These are phyloP conservation scores for Calonectria hawksworthii DNA, from an alignment of 2,329 filamentous ascomycete genomes.

Conservation along the genomic window DNA sequence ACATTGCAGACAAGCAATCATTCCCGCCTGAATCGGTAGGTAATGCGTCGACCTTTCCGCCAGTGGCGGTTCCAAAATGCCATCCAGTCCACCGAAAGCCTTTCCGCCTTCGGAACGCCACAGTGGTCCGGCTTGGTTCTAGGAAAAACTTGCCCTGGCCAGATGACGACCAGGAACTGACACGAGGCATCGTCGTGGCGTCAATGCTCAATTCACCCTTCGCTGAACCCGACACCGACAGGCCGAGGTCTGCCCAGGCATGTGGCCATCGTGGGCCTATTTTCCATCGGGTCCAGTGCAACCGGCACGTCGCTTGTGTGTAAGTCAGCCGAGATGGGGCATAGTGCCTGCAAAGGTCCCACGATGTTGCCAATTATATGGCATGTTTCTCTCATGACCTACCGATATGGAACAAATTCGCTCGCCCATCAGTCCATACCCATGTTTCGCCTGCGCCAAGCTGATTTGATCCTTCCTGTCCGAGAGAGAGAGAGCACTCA, in stretches of 20 bases:
- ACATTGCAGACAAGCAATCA: not conserved
- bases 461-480: constrained; percentile 7
- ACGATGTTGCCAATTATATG: constrained; percentile 31
- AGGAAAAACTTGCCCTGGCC: constrained; percentile 9
- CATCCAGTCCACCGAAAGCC: constrained; percentile 5
- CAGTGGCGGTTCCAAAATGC: not conserved
- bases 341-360: constrained; percentile 41
- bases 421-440: constrained; percentile 30
- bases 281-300: constrained; percentile 35
- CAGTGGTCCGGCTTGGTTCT: not conserved
- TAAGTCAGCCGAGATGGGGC: constrained; percentile 17
- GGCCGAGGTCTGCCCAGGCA: not conserved
- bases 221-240: not conserved
- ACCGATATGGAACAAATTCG: constrained; percentile 27
- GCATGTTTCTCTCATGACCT: constrained; percentile 39
- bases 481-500: not conserved
- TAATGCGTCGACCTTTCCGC: not conserved
- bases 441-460: constrained; percentile 21
- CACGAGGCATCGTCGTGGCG: constrained; percentile 16
- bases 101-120: constrained; percentile 21
- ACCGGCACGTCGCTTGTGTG: constrained; percentile 36
- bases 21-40: constrained; percentile 16
- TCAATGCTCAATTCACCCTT: constrained; percentile 20
- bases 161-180: constrained; percentile 1
- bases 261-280: constrained; percentile 29